Evolutionary conservation across 2,329 filamentous ascomycete genomes (phyloP).

Genomic region (Leptographium lundbergii): DNA sequence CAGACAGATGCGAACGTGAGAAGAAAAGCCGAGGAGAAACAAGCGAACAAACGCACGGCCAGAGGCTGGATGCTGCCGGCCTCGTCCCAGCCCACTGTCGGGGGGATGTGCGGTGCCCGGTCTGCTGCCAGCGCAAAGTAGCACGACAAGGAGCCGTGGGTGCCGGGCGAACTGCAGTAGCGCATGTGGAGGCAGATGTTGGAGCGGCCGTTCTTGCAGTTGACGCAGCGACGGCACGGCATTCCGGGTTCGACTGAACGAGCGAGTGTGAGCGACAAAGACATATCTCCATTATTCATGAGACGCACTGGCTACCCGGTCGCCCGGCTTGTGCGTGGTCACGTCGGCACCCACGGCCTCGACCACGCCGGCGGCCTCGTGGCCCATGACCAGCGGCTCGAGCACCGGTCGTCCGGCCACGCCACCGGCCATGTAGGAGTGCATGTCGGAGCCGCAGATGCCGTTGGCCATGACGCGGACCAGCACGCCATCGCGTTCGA

Average conservation of each 20-base stretch:
- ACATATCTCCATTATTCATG: too few species aligned
- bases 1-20: neutral
- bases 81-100: conserved; percentile 63
- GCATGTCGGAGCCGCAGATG: conserved; percentile 76
- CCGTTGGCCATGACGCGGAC: conserved; percentile 74
- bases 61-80: conserved; percentile 83
- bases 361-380: conserved; percentile 63
- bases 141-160: conserved; percentile 75
- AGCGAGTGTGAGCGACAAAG: neutral
- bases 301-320: conserved; percentile 49
- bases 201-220: conserved; percentile 73
- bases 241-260: conserved; percentile 69
- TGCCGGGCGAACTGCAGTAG: conserved; percentile 84
- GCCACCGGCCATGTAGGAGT: conserved; percentile 78
- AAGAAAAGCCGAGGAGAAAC: neutral
- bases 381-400: conserved; percentile 66
- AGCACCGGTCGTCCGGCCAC: conserved; percentile 77
- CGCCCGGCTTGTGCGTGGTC: conserved; percentile 52
- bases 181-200: conserved; percentile 84
- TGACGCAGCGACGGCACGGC: conserved; percentile 65
- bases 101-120: conserved; percentile 84
- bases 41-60: conserved; percentile 28
- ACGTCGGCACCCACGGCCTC: conserved; percentile 56
- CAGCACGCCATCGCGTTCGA: conserved; percentile 62
- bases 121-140: conserved; percentile 77